These are phyloP conservation scores for Trichoderma sp. DNA, from an alignment of 2,329 filamentous ascomycete genomes.

Conservation along the genomic window DNA sequence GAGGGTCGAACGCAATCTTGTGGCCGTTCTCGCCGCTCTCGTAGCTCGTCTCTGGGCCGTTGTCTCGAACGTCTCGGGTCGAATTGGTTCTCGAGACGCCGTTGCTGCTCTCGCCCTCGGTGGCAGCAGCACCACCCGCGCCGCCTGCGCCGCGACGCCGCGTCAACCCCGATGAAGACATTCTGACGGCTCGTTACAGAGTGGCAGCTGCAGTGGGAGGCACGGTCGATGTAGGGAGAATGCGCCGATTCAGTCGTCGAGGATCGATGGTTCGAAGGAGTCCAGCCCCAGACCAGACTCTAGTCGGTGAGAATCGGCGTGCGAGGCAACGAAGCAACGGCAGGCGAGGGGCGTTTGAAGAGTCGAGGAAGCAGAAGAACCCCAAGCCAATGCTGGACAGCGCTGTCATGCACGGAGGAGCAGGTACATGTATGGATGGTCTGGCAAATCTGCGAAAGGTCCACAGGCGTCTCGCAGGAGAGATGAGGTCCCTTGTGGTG, in stretches of 20 bases:
- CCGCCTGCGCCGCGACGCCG: conserved; percentile 71
- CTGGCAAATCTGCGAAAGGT: conserved; percentile 29
- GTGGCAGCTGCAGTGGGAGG: conserved; percentile 15
- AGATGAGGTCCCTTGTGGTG: conserved; percentile 29
- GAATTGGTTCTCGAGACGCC: conserved; percentile 62
- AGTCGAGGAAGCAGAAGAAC: not conserved
- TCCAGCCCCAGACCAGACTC: conserved; percentile 18
- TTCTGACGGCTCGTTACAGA: conserved; percentile 36
- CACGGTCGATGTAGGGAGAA: not conserved
- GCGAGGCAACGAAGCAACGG: conserved; percentile 1
- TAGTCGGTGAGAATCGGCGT: conserved; percentile 24
- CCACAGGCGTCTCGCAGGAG: conserved; percentile 26
- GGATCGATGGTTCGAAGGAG: conserved; percentile 17
- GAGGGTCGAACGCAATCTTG: conserved; percentile 96
- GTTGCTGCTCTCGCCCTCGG: conserved; percentile 61
- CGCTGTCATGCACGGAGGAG: conserved; percentile 12
- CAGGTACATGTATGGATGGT: conserved; percentile 4
- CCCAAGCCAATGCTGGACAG: conserved; percentile 15
- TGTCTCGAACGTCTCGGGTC: conserved; percentile 57
- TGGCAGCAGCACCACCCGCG: conserved; percentile 60
- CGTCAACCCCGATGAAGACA: conserved; percentile 59
- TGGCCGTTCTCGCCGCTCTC: conserved; percentile 93
- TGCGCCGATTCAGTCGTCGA: conserved; percentile 24
- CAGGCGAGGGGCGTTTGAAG: conserved; percentile 5
- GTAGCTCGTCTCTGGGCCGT: conserved; percentile 77